Evolutionary conservation across 352 stramenopile genomes (phyloP).

Genomic region (Phytopythium aichiense): DNA sequence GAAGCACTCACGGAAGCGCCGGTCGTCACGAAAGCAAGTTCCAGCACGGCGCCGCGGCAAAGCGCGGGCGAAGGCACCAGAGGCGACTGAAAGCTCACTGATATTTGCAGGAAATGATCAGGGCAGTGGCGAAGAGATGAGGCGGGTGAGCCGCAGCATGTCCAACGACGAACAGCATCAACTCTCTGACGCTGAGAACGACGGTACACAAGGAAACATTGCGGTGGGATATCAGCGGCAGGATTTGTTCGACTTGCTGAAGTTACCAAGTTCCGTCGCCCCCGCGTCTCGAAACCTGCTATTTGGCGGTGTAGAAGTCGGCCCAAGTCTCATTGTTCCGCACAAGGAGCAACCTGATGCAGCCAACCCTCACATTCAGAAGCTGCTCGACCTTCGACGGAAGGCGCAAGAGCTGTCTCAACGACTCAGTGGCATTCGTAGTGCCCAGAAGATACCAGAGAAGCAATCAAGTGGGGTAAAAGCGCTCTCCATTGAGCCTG

Average conservation of each 20-base stretch:
- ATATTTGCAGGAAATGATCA: not conserved
- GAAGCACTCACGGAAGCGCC: slow-evolving; percentile 6
- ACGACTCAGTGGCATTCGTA: slow-evolving; percentile 16
- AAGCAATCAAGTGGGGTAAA: not conserved
- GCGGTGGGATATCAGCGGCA: not conserved
- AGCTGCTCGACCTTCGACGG: slow-evolving; percentile 20
- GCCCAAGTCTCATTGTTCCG: not conserved
- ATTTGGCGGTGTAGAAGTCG: slow-evolving; percentile 8
- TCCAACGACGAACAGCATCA: not conserved
- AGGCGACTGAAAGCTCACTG: not conserved
- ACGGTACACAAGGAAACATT: not conserved
- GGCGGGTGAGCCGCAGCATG: not conserved
- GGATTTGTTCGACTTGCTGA: not conserved
- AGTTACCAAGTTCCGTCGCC: not conserved
- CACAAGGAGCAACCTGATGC: not conserved
- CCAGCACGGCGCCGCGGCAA: slow-evolving; percentile 5
- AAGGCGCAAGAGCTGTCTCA: slow-evolving; percentile 18
- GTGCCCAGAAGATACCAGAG: not conserved
- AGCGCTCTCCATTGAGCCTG: not conserved
- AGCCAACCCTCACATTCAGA: slow-evolving; percentile 12
- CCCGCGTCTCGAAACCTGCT: not conserved
- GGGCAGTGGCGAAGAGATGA: not conserved
- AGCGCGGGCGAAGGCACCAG: not conserved
- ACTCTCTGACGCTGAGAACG: slow-evolving; percentile 7
- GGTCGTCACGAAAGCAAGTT: slow-evolving; percentile 5